Conservation (phyloP, 2,329 filamentous ascomycete species). For the Fusarium proliferatum region DNA sequence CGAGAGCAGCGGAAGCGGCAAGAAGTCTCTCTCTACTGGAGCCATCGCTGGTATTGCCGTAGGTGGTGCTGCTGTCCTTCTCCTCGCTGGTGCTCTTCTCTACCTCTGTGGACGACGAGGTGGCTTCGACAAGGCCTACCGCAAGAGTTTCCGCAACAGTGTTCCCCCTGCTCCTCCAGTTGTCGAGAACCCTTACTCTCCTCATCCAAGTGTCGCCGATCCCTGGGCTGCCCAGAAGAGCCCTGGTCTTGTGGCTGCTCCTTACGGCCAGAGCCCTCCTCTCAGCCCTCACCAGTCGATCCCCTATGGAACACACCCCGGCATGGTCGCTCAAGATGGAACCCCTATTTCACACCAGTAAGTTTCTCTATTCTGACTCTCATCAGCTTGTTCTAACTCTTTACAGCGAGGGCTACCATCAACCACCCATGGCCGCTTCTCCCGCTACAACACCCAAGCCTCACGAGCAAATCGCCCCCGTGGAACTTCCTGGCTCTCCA, state of each 20-base stretch:
- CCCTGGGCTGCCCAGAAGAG: slow-evolving; percentile 39
- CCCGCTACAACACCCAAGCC: slow-evolving; percentile 34
- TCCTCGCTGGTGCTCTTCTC: slow-evolving; percentile 58
- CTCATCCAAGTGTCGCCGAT: slow-evolving; percentile 24
- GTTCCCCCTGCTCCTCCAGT: slow-evolving; percentile 21
- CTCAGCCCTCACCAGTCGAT: slow-evolving; percentile 49
- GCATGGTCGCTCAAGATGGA: slow-evolving; percentile 38
- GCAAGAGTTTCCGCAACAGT: slow-evolving; percentile 41
- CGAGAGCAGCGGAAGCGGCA: slow-evolving; percentile 1
- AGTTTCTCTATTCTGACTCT: slow-evolving; percentile 18
- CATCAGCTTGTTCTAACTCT: background rate
- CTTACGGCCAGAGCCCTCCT: slow-evolving; percentile 47
- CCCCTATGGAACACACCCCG: slow-evolving; percentile 34
- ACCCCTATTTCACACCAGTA: slow-evolving; percentile 44
- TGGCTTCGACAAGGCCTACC: slow-evolving; percentile 46
- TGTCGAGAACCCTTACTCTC: slow-evolving; percentile 33
- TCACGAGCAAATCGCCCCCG: slow-evolving; percentile 34
- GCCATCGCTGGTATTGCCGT: slow-evolving; percentile 71
- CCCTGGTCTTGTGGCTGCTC: slow-evolving; percentile 41
- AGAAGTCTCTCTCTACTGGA: slow-evolving; percentile 50
- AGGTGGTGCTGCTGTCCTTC: slow-evolving; percentile 58
- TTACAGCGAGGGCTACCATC: slow-evolving; percentile 24
- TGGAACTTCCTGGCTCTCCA: slow-evolving; percentile 51
- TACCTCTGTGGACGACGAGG: slow-evolving; percentile 59
- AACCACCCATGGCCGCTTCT: slow-evolving; percentile 29